Evolutionary conservation across 2,329 filamentous ascomycete genomes (phyloP).

Genomic region (Pyrenochaeta sp.): DNA sequence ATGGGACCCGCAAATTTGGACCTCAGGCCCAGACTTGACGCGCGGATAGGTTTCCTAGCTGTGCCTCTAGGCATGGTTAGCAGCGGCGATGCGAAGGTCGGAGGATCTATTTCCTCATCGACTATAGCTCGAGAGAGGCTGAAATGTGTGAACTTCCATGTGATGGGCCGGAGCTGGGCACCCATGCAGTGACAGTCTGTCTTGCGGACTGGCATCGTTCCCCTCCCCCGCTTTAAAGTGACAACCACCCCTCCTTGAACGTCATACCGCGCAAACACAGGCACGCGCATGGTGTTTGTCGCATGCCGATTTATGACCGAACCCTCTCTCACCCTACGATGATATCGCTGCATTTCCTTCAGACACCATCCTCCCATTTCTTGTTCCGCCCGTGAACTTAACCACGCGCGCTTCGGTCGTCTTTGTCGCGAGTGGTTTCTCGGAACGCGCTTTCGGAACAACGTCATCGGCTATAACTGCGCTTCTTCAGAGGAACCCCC

Average conservation of each 20-base stretch:
- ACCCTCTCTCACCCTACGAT: conserved; percentile 21
- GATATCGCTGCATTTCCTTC: conserved; percentile 21
- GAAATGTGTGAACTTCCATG: conserved; percentile 33
- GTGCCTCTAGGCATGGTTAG: conserved; percentile 14
- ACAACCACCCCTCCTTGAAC: conserved; percentile 32
- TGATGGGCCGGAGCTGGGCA: conserved; percentile 29
- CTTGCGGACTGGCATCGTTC: conserved; percentile 19
- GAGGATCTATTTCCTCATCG: conserved; percentile 24
- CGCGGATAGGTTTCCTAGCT: conserved; percentile 23
- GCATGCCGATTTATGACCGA: conserved; percentile 33
- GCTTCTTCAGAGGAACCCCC: conserved; percentile 5
- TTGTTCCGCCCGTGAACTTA: conserved; percentile 20
- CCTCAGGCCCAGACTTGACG: no score
- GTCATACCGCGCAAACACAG: conserved; percentile 28
- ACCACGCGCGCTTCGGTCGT: conserved; percentile 16
- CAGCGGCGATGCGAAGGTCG: conserved; percentile 16
- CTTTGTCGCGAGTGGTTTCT: conserved; percentile 26
- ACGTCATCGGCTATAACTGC: conserved; percentile 18
- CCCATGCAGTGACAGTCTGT: conserved; percentile 11
- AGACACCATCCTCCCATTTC: conserved; percentile 18
- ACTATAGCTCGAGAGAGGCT: conserved; percentile 29
- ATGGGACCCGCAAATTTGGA: no score
- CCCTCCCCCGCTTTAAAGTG: conserved; percentile 34
- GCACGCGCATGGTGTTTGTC: conserved; percentile 26
- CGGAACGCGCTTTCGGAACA: conserved; percentile 23